A percentile compares a stretch with the other conserved stretches of the same genome.
Evolutionary conservation across 768 basidiomycete genomes (phyloP).

Genomic region (Ephemerocybe angulata): DNA sequence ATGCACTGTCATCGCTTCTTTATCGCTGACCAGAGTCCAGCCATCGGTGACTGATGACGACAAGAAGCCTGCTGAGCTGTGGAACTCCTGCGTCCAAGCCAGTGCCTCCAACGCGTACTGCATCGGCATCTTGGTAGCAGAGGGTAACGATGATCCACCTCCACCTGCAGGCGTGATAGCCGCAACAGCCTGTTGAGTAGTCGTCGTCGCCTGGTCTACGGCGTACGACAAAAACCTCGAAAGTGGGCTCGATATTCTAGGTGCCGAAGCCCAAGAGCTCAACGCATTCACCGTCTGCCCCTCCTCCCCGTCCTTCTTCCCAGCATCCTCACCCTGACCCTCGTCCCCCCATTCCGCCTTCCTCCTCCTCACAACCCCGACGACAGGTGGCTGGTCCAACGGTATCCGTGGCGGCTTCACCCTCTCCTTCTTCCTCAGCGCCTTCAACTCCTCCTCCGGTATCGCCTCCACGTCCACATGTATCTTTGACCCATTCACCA

Average conservation of each 20-base stretch:
- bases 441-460: slow-evolving; percentile 80
- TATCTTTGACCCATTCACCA: slow-evolving; percentile 85
- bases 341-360: slow-evolving; percentile 72
- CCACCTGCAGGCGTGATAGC: slow-evolving; percentile 61
- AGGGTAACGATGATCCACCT: slow-evolving; percentile 41
- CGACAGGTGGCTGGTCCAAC: slow-evolving; percentile 87
- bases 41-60: slow-evolving; percentile 36
- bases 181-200: slow-evolving; percentile 75
- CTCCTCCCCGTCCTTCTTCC: slow-evolving; percentile 13
- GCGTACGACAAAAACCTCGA: slow-evolving; percentile 70
- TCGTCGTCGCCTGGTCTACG: slow-evolving; percentile 66
- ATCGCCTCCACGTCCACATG: slow-evolving; percentile 88
- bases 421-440: slow-evolving; percentile 77
- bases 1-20: slow-evolving; percentile 71
- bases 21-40: slow-evolving; percentile 78
- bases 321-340: slow-evolving; percentile 13
- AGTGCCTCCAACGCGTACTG: slow-evolving; percentile 81
- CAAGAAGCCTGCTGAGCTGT: slow-evolving; percentile 30
- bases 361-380: slow-evolving; percentile 64
- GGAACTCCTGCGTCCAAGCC: slow-evolving; percentile 68
- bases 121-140: slow-evolving; percentile 65
- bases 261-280: slow-evolving; percentile 52
- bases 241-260: slow-evolving; percentile 67
- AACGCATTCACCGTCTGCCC: slow-evolving; percentile 10
- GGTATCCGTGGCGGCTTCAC: slow-evolving; percentile 84